Evolutionary conservation across 176 grass and related monocot species (phyloP).

Genomic region (Bolboschoenus planiculmis): DNA sequence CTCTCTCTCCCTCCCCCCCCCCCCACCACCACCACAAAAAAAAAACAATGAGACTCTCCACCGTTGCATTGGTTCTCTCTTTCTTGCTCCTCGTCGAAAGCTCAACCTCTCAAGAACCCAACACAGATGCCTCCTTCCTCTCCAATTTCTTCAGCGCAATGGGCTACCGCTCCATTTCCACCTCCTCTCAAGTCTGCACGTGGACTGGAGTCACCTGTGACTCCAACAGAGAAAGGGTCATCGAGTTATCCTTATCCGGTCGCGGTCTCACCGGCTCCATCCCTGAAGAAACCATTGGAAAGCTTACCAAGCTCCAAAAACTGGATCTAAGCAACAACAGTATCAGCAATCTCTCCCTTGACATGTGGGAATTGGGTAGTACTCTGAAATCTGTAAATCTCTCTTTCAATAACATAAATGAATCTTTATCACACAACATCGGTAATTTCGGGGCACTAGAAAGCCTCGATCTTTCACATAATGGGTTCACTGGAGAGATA

Average conservation of each 20-base stretch:
- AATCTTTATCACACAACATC: constrained; percentile 55
- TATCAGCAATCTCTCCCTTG: constrained; percentile 51
- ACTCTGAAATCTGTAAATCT: constrained; percentile 68
- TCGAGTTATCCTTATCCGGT: constrained; percentile 36
- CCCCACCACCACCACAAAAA: too few relatives aligned
- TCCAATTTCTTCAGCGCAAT: constrained; percentile 52
- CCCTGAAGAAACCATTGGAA: constrained; percentile 68
- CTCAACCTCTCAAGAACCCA: constrained; percentile 49
- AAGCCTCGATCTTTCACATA: constrained; percentile 70
- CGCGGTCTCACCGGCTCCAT: constrained; percentile 47
- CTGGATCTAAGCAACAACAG: constrained; percentile 73
- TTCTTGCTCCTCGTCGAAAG: not conserved
- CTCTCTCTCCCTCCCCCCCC: not conserved
- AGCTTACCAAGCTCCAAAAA: constrained; percentile 46
- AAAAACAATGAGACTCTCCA: not conserved
- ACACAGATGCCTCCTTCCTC: constrained; percentile 78
- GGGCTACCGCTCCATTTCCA: constrained; percentile 20
- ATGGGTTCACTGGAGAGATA: constrained; percentile 52
- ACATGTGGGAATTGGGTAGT: constrained; percentile 66
- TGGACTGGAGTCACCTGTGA: constrained; percentile 60
- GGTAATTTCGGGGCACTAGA: constrained; percentile 57
- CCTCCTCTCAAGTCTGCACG: constrained; percentile 33
- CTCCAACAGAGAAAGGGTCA: constrained; percentile 29
- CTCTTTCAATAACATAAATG: constrained; percentile 56
- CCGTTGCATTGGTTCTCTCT: not conserved